These are phyloP conservation scores for Tricholoma bakamatsutake DNA, from an alignment of 768 basidiomycete genomes.

Conservation along the genomic window DNA sequence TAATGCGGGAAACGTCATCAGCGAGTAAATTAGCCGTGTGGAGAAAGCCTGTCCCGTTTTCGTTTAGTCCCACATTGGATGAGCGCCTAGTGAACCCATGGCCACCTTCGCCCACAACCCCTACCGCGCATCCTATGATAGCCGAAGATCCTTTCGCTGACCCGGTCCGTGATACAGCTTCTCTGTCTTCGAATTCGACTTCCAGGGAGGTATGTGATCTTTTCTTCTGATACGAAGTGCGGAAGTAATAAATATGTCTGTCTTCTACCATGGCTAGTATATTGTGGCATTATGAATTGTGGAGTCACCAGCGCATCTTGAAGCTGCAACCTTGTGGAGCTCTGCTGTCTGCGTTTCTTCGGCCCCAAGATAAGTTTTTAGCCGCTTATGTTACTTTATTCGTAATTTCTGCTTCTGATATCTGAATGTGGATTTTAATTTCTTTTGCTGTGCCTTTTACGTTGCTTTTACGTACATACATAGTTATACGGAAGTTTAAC, in stretches of 20 bases:
- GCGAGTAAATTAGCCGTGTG: background rate
- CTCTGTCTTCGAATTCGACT: background rate
- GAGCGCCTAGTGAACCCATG: background rate
- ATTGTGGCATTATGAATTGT: background rate
- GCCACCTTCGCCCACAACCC: background rate
- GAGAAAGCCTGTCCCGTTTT: slow-evolving; percentile 15
- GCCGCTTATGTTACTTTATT: background rate
- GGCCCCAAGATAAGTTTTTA: background rate
- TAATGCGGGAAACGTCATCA: slow-evolving; percentile 1
- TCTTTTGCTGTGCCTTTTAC: background rate
- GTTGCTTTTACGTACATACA: too few species aligned
- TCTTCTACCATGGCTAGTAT: background rate
- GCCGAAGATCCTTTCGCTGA: slow-evolving; percentile 12
- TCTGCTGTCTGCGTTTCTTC: background rate
- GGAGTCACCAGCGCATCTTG: background rate
- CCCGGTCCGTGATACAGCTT: background rate
- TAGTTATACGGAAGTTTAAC: too few species aligned
- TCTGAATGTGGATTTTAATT: background rate
- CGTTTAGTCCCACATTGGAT: slow-evolving; percentile 5
- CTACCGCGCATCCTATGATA: background rate
- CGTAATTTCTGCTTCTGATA: background rate
- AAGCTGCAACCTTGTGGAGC: background rate
- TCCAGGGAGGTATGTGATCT: background rate
- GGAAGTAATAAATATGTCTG: background rate
- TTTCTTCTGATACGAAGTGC: background rate